These are phyloP conservation scores for Euphorbia tirucalli DNA, from an alignment of 345 rosid species.

Conservation along the genomic window DNA sequence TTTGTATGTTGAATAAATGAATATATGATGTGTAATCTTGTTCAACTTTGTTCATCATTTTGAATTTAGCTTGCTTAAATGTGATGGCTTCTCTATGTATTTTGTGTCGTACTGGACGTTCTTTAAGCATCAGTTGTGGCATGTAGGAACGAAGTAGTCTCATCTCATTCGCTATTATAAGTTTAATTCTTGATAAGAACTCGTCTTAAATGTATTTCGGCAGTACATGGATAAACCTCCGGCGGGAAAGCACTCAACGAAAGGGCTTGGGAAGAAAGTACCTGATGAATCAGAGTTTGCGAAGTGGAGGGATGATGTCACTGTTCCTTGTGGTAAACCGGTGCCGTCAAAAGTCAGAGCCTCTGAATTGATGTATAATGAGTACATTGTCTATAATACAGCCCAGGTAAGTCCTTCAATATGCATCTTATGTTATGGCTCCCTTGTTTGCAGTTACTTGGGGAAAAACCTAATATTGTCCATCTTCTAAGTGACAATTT, in stretches of 20 bases:
- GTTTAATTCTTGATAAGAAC: background rate
- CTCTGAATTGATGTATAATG: slow-evolving; percentile 91
- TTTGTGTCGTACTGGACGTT: background rate
- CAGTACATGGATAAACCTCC: slow-evolving; percentile 92
- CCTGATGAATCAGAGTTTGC: slow-evolving; percentile 72
- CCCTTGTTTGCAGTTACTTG: background rate
- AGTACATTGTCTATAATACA: slow-evolving; percentile 82
- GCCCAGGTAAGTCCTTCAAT: slow-evolving; percentile 61
- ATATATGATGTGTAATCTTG: no score
- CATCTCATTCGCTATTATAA: no score
- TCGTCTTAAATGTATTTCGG: background rate
- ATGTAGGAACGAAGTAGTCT: no score
- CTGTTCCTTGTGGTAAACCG: slow-evolving; percentile 92
- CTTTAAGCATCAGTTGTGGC: no score
- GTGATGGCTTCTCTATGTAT: background rate
- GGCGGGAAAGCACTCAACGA: slow-evolving; percentile 84
- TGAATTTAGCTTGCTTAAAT: background rate
- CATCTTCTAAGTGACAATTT: background rate
- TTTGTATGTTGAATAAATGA: no score
- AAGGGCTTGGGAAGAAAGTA: slow-evolving; percentile 85
- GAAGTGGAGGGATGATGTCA: slow-evolving; percentile 80
- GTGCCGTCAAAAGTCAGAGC: slow-evolving; percentile 63
- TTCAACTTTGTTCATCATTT: no score
- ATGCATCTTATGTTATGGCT: background rate
- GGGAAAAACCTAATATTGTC: background rate